These are phyloP conservation scores for Capillidium rhysosporum DNA, from an alignment of 371 early-diverging fungal genomes.

Conservation along the genomic window DNA sequence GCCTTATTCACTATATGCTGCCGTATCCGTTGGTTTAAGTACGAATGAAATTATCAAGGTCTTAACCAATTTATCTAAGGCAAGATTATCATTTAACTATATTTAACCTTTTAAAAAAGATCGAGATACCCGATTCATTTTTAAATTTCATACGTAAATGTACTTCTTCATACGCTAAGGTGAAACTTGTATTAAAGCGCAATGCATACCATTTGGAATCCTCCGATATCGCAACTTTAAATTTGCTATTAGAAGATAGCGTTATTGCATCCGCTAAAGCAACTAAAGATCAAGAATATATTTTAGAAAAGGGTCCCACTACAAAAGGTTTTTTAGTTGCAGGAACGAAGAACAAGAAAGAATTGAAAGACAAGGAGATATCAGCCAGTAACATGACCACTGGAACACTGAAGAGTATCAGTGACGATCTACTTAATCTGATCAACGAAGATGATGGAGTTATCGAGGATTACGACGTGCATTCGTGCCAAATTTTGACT, in stretches of 20 bases:
- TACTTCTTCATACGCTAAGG: slow-evolving; percentile 92
- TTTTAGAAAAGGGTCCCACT: slow-evolving; percentile 24
- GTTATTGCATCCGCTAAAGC: slow-evolving; percentile 1
- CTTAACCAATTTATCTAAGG: slow-evolving; percentile 79
- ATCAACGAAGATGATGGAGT: slow-evolving; percentile 44
- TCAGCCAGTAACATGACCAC: slow-evolving; percentile 14
- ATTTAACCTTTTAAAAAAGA: slow-evolving; percentile 8
- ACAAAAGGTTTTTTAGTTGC: slow-evolving; percentile 16
- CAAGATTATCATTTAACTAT: slow-evolving; percentile 9
- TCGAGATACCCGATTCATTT: slow-evolving; percentile 70
- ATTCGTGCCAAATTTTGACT: slow-evolving; percentile 74
- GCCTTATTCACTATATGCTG: slow-evolving; percentile 96
- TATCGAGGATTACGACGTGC: slow-evolving; percentile 43
- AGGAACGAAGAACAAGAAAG: neutral
- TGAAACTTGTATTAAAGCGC: slow-evolving; percentile 91
- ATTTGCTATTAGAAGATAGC: slow-evolving; percentile 11
- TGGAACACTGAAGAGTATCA: slow-evolving; percentile 25
- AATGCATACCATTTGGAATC: slow-evolving; percentile 91
- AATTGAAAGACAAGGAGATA: neutral
- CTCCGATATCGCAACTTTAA: slow-evolving; percentile 19
- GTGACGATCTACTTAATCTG: slow-evolving; percentile 15
- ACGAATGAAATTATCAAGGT: slow-evolving; percentile 92
- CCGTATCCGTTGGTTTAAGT: slow-evolving; percentile 95
- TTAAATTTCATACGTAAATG: slow-evolving; percentile 73
- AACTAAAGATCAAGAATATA: slow-evolving; percentile 9